A percentile compares a stretch with the other conserved stretches of the same genome.
Conservation (phyloP, 495 filamentous ascomycete species). For the Pyrenula aspistea region DNA sequence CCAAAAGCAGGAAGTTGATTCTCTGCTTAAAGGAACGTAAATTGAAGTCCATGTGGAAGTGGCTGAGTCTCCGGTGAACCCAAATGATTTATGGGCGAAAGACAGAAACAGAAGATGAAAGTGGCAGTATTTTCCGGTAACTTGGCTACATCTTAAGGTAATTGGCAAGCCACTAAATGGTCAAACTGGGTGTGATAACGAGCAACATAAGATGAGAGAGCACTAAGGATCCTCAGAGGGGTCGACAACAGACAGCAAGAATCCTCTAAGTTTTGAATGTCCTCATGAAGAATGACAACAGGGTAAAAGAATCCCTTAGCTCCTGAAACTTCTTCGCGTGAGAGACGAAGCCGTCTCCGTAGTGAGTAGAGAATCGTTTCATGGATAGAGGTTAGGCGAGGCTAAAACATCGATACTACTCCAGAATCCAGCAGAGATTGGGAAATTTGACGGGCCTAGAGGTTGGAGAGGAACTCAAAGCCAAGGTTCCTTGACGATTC, state of each 20-base stretch:
- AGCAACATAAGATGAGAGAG: not conserved
- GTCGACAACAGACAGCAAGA: not conserved
- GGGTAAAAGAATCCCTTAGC: too few relatives aligned
- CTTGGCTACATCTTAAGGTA: not conserved
- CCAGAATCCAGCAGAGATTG: too few relatives aligned
- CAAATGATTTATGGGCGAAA: not conserved
- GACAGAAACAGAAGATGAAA: not conserved
- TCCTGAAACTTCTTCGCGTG: too few relatives aligned
- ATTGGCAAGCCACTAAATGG: not conserved
- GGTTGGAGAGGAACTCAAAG: too few relatives aligned
- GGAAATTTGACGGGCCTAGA: too few relatives aligned
- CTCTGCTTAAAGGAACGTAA: not conserved
- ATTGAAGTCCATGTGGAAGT: not conserved
- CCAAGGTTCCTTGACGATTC: too few relatives aligned
- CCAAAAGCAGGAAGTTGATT: not conserved
- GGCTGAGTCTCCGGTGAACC: not conserved
- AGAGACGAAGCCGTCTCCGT: too few relatives aligned
- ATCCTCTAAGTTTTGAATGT: too few relatives aligned
- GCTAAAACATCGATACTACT: too few relatives aligned
- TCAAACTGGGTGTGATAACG: not conserved
- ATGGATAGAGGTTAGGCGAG: too few relatives aligned
- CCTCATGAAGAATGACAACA: too few relatives aligned
- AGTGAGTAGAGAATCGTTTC: too few relatives aligned
- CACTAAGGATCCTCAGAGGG: not conserved
- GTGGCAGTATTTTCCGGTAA: not conserved